Percentiles rank a stretch among this genome's conserved stretches.
Evolutionary conservation across 2,329 filamentous ascomycete genomes (phyloP).

Genomic region (Xylaria digitata): DNA sequence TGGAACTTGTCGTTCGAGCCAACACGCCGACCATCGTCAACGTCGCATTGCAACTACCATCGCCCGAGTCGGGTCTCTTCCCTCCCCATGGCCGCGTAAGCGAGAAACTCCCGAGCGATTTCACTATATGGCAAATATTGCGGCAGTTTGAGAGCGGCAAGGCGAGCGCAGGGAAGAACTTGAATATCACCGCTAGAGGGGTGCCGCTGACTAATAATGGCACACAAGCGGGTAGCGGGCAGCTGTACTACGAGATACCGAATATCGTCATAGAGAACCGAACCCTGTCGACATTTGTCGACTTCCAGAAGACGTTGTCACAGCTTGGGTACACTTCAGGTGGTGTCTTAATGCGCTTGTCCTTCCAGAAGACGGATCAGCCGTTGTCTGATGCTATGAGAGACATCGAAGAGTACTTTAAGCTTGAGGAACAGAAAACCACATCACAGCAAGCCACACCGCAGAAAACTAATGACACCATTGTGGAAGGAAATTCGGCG

Average conservation of each 20-base stretch:
- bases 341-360: slow-evolving; percentile 80
- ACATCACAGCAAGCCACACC: slow-evolving; percentile 32
- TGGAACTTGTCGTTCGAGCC: slow-evolving; percentile 89
- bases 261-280: slow-evolving; percentile 85
- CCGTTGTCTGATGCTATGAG: slow-evolving; percentile 87
- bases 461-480: slow-evolving; percentile 12
- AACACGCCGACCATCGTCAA: slow-evolving; percentile 87
- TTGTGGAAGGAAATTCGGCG: slow-evolving; percentile 4
- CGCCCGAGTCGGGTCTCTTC: slow-evolving; percentile 71
- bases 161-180: slow-evolving; percentile 67
- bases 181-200: slow-evolving; percentile 87
- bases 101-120: slow-evolving; percentile 88
- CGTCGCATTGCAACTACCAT: slow-evolving; percentile 86
- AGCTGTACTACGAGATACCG: slow-evolving; percentile 89
- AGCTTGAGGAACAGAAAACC: slow-evolving; percentile 55
- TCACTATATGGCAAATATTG: slow-evolving; percentile 88
- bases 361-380: slow-evolving; percentile 78
- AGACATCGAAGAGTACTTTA: slow-evolving; percentile 82
- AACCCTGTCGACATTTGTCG: slow-evolving; percentile 79
- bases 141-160: slow-evolving; percentile 87
- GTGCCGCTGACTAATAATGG: slow-evolving; percentile 71
- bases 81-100: slow-evolving; percentile 74
- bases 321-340: slow-evolving; percentile 90
- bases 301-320: slow-evolving; percentile 88
- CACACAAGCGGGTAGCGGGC: slow-evolving; percentile 70